Percentiles rank a stretch among this genome's conserved stretches.
Conservation (phyloP, 768 basidiomycete species). For the Hygrophoropsis aurantiaca region DNA sequence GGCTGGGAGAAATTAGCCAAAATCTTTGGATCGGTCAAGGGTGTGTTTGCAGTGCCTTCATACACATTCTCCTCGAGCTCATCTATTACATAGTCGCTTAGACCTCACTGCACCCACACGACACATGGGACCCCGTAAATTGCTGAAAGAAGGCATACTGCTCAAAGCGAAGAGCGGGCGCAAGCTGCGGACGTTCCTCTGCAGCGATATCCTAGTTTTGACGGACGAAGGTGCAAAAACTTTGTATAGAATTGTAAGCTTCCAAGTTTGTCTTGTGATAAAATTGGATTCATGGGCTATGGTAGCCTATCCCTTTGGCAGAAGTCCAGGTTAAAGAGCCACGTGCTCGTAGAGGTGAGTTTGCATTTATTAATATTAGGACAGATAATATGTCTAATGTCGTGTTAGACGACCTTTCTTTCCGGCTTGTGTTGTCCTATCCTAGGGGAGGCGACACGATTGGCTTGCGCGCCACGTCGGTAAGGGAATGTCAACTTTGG, state of each 20-base stretch:
- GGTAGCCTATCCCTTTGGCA: conserved; percentile 72
- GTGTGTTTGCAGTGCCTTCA: conserved; percentile 36
- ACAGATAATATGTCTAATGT: not conserved
- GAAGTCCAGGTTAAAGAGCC: conserved; percentile 61
- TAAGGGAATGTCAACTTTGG: conserved; percentile 60
- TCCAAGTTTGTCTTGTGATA: not conserved
- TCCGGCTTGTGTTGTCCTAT: conserved; percentile 67
- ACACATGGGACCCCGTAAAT: conserved; percentile 73
- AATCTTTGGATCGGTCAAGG: conserved; percentile 87
- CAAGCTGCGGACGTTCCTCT: conserved; percentile 75
- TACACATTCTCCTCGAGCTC: too few relatives aligned
- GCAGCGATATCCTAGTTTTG: conserved; percentile 87
- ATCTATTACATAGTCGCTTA: conserved; percentile 49
- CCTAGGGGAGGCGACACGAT: conserved; percentile 75
- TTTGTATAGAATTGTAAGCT: conserved; percentile 79
- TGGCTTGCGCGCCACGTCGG: conserved; percentile 53
- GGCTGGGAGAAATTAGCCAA: conserved; percentile 72
- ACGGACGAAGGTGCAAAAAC: conserved; percentile 70
- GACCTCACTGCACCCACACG: conserved; percentile 91
- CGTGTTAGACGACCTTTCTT: conserved; percentile 59
- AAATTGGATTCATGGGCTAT: not conserved
- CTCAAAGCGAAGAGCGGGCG: conserved; percentile 83
- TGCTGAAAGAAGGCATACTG: conserved; percentile 78
- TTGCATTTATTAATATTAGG: not conserved
- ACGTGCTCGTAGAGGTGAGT: conserved; percentile 48